A percentile compares a stretch with the other conserved stretches of the same genome.
Conservation (phyloP, 192 early-diverging fungal genomes). For the Cetraspora pellucida region DNA sequence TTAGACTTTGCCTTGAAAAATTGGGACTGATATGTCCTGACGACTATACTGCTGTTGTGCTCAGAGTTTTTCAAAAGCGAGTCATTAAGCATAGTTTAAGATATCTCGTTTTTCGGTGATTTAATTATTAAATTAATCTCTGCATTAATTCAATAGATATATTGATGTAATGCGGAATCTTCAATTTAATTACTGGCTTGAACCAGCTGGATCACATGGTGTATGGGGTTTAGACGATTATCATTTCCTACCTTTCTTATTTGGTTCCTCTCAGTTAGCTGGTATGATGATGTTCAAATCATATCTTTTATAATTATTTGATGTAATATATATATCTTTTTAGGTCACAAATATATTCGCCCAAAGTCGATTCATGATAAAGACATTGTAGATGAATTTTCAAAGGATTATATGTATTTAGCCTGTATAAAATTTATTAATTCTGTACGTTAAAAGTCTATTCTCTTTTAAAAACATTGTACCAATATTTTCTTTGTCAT, state of each 20-base stretch:
- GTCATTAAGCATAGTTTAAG: slow-evolving; percentile 15
- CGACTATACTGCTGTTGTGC: slow-evolving; percentile 78
- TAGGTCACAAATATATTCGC: slow-evolving; percentile 84
- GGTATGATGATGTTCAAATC: slow-evolving; percentile 39
- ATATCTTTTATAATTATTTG: not conserved
- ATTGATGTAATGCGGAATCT: slow-evolving; percentile 86
- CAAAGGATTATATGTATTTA: slow-evolving; percentile 94
- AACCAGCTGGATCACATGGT: slow-evolving; percentile 96
- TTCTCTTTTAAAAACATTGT: not conserved
- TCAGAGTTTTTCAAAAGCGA: slow-evolving; percentile 74
- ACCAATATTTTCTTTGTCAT: not conserved
- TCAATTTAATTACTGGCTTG: slow-evolving; percentile 92
- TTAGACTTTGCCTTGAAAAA: slow-evolving; percentile 76
- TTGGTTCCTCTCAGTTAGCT: slow-evolving; percentile 85
- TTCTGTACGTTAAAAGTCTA: slow-evolving; percentile 52
- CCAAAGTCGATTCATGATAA: slow-evolving; percentile 93
- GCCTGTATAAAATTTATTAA: slow-evolving; percentile 93
- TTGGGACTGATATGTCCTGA: slow-evolving; percentile 63
- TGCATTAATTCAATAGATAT: slow-evolving; percentile 59
- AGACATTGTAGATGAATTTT: slow-evolving; percentile 88
- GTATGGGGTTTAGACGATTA: slow-evolving; percentile 99
- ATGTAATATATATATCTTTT: not conserved
- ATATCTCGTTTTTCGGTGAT: not conserved
- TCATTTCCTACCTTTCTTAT: slow-evolving; percentile 94
- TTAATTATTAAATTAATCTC: not conserved